Percentiles rank a stretch among this genome's conserved stretches.
Conservation (phyloP, 768 basidiomycete genomes). For the Auricularia sp. region DNA sequence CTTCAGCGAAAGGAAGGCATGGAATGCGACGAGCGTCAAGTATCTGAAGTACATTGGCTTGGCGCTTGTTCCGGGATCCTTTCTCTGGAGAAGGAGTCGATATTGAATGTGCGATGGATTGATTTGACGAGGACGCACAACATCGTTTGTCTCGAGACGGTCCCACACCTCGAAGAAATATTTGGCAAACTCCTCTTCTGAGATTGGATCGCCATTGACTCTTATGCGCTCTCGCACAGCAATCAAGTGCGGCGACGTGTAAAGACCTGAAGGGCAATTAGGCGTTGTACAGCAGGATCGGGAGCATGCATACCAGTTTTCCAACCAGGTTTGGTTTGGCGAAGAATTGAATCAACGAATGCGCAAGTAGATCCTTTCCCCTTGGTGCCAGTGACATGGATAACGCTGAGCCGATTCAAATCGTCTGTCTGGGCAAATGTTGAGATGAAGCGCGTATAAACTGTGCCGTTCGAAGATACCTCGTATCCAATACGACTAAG, state of each 20-base stretch:
- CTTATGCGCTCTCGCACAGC: conserved; percentile 94
- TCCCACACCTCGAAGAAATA: conserved; percentile 98
- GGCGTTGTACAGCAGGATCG: background rate
- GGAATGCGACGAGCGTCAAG: conserved; percentile 84
- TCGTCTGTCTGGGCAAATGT: conserved; percentile 52
- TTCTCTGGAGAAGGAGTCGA: conserved; percentile 27
- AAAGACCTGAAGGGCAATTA: conserved; percentile 52
- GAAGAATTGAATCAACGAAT: conserved; percentile 78
- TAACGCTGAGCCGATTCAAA: conserved; percentile 79
- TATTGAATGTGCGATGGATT: conserved; percentile 7
- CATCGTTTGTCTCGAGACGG: conserved; percentile 49
- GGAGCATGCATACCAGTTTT: conserved; percentile 56
- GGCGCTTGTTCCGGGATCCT: conserved; percentile 37
- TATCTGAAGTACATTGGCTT: conserved; percentile 95
- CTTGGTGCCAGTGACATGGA: conserved; percentile 96
- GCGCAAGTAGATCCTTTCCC: conserved; percentile 97
- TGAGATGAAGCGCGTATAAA: background rate
- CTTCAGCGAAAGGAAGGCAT: conserved; percentile 71
- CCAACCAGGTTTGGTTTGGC: conserved; percentile 60
- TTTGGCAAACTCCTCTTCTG: conserved; percentile 77
- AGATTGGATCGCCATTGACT: conserved; percentile 81
- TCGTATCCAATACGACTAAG: conserved; percentile 75
- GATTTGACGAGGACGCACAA: conserved; percentile 31
- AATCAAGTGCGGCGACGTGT: conserved; percentile 93
- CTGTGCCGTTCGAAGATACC: conserved; percentile 33